Evolutionary conservation across 768 basidiomycete genomes (phyloP).

Genomic region (Podaxis sp.): DNA sequence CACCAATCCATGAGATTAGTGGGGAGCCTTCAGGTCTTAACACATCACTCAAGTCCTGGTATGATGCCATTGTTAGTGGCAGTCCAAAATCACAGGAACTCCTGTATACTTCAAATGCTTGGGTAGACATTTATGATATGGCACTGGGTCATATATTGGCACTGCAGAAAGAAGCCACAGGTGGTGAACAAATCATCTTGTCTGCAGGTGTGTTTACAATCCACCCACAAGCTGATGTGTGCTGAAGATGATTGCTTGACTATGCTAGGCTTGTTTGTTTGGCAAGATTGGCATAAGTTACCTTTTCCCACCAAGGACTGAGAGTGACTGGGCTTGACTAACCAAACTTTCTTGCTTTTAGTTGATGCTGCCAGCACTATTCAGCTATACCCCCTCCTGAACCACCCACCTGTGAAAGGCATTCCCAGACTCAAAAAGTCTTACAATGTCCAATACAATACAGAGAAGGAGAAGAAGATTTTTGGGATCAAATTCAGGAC

Average conservation of each 20-base stretch:
- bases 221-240: not conserved
- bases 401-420: constrained; percentile 24
- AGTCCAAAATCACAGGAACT: constrained; percentile 22
- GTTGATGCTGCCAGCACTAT: constrained; percentile 34
- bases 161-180: constrained; percentile 50
- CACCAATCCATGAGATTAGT: constrained; percentile 40
- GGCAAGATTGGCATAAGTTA: constrained; percentile 37
- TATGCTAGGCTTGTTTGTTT: constrained; percentile 24
- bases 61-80: constrained; percentile 25
- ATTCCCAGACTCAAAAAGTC: constrained; percentile 26
- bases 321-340: not conserved
- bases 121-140: constrained; percentile 56
- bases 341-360: not conserved
- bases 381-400: constrained; percentile 24
- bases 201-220: constrained; percentile 28
- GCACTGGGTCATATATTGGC: constrained; percentile 56
- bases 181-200: constrained; percentile 57
- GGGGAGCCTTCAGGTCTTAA: constrained; percentile 34
- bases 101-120: constrained; percentile 24
- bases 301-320: not conserved
- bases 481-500: constrained; percentile 32
- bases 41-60: constrained; percentile 33
- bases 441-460: constrained; percentile 25
- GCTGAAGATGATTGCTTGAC: constrained; percentile 13
- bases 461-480: constrained; percentile 27